Conservation (phyloP, 2,329 filamentous ascomycete genomes). For the Pestalotiopsis sp. region DNA sequence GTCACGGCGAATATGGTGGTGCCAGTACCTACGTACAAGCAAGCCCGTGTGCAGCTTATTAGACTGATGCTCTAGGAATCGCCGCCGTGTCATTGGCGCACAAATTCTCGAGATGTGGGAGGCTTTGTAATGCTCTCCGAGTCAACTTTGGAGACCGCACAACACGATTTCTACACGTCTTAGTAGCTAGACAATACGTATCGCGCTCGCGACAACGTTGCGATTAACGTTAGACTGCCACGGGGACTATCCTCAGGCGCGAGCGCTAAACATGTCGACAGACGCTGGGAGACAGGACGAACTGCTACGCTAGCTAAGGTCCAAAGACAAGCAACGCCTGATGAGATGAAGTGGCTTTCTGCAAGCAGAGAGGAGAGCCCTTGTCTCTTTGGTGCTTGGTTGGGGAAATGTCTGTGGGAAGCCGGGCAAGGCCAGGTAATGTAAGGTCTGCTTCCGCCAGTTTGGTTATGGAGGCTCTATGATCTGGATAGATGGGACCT, state of each 20-base stretch:
- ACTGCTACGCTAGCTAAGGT: background rate
- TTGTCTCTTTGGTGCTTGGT: background rate
- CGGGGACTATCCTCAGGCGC: background rate
- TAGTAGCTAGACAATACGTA: background rate
- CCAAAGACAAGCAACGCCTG: background rate
- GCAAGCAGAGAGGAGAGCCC: background rate
- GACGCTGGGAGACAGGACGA: background rate
- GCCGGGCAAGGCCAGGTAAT: background rate
- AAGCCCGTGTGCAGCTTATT: background rate
- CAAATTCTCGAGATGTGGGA: conserved; percentile 2
- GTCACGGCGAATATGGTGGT: background rate
- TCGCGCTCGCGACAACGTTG: background rate
- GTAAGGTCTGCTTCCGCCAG: conserved; percentile 1
- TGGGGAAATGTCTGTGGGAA: background rate
- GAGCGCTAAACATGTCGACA: background rate
- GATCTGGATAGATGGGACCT: background rate
- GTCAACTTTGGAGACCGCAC: background rate
- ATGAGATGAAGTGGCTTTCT: background rate
- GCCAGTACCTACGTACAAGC: background rate
- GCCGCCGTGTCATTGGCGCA: conserved; percentile 12
- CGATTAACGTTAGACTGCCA: background rate
- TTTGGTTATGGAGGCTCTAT: background rate
- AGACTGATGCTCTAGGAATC: conserved; percentile 8
- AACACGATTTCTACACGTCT: no score
- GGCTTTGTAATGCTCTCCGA: conserved; percentile 5